Conservation (phyloP, 148 eudicot species). For the Camellia lanceoleosa region DNA sequence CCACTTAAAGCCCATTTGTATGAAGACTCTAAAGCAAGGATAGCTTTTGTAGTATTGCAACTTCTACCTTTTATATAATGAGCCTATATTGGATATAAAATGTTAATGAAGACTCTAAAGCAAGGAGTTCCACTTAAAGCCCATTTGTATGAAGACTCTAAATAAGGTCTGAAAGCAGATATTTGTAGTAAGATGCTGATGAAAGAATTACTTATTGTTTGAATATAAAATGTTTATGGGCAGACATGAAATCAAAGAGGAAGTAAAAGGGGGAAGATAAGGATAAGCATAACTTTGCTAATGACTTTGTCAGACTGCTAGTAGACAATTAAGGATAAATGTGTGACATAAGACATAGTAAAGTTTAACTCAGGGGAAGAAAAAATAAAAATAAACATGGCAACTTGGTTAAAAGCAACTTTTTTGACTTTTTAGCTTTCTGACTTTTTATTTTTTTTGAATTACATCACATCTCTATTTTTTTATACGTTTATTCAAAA, state of each 20-base stretch:
- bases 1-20: conserved; percentile 99
- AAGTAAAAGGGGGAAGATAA: background rate
- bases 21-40: conserved; percentile 73
- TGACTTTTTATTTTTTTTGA: too few relatives aligned
- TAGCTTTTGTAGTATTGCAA: conserved; percentile 82
- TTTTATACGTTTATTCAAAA: too few relatives aligned
- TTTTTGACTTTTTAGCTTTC: too few relatives aligned
- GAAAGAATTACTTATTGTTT: background rate
- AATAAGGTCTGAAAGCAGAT: background rate
- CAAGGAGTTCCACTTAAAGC: too few relatives aligned
- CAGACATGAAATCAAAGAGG: background rate
- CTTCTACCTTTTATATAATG: conserved; percentile 85
- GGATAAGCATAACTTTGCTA: background rate
- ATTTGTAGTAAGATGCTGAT: background rate
- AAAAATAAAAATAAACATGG: too few relatives aligned
- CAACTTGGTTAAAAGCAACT: too few relatives aligned
- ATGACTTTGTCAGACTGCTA: background rate
- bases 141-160: too few relatives aligned
- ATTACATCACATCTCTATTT: too few relatives aligned
- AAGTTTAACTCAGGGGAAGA: too few relatives aligned
- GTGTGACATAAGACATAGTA: too few relatives aligned
- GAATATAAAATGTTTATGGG: background rate
- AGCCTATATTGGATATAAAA: conserved; percentile 43
- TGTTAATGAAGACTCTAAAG: too few relatives aligned
- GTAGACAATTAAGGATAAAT: too few relatives aligned